Conservation (phyloP, 176 grass and related monocot species). For the Oryza meyeriana region DNA sequence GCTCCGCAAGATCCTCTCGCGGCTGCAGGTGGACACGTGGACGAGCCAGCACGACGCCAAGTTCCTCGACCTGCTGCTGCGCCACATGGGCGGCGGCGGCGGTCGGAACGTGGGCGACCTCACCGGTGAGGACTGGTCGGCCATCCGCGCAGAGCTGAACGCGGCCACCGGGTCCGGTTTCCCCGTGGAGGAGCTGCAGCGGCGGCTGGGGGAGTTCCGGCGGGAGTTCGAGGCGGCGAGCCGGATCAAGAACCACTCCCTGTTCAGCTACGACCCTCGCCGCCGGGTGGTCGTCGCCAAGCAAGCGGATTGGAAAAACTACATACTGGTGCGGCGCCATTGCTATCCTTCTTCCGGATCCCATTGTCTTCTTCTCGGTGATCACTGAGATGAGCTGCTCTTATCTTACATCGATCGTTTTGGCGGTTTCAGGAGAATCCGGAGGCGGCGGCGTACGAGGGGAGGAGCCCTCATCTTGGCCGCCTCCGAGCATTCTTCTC, state of each 20-base stretch:
- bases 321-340: slow-evolving; percentile 1
- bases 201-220: slow-evolving; percentile 26
- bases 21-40: slow-evolving; percentile 42
- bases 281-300: slow-evolving; percentile 36
- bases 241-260: slow-evolving; percentile 27
- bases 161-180: slow-evolving; percentile 29
- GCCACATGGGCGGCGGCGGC: neutral
- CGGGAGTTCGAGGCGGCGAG: slow-evolving; percentile 30
- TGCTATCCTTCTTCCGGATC: neutral
- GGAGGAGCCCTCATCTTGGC: neutral
- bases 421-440: slow-evolving; percentile 28
- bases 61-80: slow-evolving; percentile 37
- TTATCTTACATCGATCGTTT: neutral
- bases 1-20: slow-evolving; percentile 44
- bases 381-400: neutral
- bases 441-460: slow-evolving; percentile 21
- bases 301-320: slow-evolving; percentile 31
- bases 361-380: neutral
- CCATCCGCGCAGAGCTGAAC: slow-evolving; percentile 32
- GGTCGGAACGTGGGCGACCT: neutral
- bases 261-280: slow-evolving; percentile 28
- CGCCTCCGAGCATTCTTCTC: slow-evolving; percentile 26
- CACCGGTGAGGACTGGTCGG: slow-evolving; percentile 25
- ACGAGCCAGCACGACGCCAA: slow-evolving; percentile 39
- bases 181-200: slow-evolving; percentile 34